A percentile compares a stretch with the other conserved stretches of the same genome.
phyloP scores from a whole-genome alignment of 163 green algal species.

The Prototheca wickerhamii region DNA sequence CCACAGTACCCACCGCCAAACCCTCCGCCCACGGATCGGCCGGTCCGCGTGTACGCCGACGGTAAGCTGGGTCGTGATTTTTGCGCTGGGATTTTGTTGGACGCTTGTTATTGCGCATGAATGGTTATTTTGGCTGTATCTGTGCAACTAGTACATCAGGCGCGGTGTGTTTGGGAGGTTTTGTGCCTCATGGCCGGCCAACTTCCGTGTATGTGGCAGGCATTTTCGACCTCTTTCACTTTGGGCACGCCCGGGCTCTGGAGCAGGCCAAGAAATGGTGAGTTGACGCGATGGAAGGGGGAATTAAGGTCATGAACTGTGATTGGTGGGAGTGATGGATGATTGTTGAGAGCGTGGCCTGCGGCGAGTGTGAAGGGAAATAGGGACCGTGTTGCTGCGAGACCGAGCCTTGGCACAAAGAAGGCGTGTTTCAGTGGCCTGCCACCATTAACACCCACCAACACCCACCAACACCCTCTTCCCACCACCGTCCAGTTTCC shows the following conservation, averaged over 20 bases:
- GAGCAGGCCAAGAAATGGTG: slow-evolving; percentile 86
- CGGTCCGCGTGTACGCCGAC: slow-evolving; percentile 46
- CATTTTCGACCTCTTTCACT: slow-evolving; percentile 90
- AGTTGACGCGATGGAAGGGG: slow-evolving; percentile 6
- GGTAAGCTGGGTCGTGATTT: no score
- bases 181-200: no score
- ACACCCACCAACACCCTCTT: background rate
- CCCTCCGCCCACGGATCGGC: slow-evolving; percentile 8
- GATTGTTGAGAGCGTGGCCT: background rate
- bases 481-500: slow-evolving; percentile 12
- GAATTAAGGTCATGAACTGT: background rate
- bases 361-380: no score
- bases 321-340: background rate
- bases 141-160: no score
- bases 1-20: background rate
- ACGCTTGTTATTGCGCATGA: no score
- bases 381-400: no score
- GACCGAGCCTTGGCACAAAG: no score
- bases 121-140: no score
- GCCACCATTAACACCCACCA: no score
- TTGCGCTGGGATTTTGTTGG: no score
- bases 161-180: no score
- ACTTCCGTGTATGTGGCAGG: slow-evolving; percentile 44
- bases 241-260: slow-evolving; percentile 76
- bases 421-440: no score